These are phyloP conservation scores for Botrytis fabae DNA, from an alignment of 2,329 filamentous ascomycete species.

Conservation along the genomic window DNA sequence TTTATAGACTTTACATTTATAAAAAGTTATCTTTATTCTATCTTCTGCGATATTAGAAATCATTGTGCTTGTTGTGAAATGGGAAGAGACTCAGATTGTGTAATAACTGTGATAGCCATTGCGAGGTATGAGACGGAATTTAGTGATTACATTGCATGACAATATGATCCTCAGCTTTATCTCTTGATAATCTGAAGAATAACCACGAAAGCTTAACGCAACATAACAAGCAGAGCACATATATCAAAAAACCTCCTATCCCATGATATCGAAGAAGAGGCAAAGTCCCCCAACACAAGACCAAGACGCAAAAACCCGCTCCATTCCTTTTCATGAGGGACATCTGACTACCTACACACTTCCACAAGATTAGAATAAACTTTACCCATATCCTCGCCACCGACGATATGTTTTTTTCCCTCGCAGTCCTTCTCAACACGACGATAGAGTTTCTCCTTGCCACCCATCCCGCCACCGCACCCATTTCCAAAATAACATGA, in stretches of 20 bases:
- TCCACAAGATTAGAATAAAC: neutral
- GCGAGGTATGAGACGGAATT: neutral
- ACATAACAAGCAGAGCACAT: neutral
- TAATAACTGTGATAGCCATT: neutral
- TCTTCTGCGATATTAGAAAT: neutral
- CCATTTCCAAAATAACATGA: neutral
- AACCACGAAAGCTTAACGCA: neutral
- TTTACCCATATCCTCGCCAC: neutral
- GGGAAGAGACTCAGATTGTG: neutral
- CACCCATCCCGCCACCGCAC: neutral
- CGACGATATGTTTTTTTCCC: neutral
- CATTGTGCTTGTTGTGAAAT: neutral
- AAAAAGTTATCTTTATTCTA: neutral
- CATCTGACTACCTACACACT: neutral
- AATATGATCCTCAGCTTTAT: neutral
- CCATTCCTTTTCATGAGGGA: neutral
- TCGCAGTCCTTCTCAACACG: neutral
- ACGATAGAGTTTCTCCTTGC: neutral
- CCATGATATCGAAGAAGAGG: neutral
- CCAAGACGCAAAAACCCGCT: neutral
- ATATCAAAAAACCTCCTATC: neutral
- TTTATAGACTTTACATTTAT: neutral
- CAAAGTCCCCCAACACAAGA: neutral
- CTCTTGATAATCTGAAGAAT: neutral
- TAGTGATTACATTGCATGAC: neutral